A percentile compares a stretch with the other conserved stretches of the same genome.
Evolutionary conservation across 2,329 filamentous ascomycete genomes (phyloP).

Genomic region (Aureobasidium sp.): DNA sequence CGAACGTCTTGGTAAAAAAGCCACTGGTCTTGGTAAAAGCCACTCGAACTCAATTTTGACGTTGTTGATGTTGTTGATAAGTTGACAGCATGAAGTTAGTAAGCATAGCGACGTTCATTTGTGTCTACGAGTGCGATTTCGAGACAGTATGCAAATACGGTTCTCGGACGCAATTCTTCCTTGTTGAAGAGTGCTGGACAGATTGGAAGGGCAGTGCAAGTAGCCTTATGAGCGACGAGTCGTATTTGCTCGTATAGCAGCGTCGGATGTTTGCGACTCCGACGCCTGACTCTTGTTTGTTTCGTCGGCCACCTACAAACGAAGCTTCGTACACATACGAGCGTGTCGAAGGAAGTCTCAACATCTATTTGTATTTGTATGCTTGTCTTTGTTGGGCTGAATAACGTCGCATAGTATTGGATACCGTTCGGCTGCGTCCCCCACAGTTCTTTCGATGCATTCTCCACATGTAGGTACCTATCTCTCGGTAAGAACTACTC

Average conservation of each 20-base stretch:
- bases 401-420: background rate
- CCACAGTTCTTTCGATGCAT: background rate
- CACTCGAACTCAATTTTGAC: background rate
- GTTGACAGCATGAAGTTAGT: background rate
- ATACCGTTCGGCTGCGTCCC: background rate
- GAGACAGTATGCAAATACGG: background rate
- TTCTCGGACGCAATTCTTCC: background rate
- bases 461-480: background rate
- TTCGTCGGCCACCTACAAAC: background rate
- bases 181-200: background rate
- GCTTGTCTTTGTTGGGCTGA: slow-evolving; percentile 1
- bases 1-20: no score
- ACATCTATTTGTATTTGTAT: background rate
- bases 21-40: background rate
- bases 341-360: no score
- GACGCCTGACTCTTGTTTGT: background rate
- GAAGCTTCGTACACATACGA: background rate
- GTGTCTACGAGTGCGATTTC: background rate
- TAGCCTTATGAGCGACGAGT: background rate
- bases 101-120: background rate
- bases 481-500: background rate
- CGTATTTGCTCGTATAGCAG: slow-evolving; percentile 3
- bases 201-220: background rate
- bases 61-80: background rate
- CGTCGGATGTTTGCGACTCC: background rate